These are phyloP conservation scores for Verticillium klebahnii DNA, from an alignment of 2,329 filamentous ascomycete genomes.

Conservation along the genomic window DNA sequence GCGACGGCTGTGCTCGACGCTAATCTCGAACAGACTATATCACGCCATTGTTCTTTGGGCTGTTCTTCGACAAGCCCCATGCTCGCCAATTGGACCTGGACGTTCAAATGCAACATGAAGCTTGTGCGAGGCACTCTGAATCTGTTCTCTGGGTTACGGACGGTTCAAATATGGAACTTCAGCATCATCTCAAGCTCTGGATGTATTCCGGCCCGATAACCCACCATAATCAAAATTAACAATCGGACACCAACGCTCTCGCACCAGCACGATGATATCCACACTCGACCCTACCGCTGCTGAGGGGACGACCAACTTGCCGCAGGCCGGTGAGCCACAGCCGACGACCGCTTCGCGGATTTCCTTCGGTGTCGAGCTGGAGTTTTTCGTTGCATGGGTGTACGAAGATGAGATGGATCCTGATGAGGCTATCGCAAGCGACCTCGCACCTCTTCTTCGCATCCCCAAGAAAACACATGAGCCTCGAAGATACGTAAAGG, in stretches of 20 bases:
- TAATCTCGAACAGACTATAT: neutral
- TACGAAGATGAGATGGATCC: conserved; percentile 15
- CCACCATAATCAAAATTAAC: too few relatives aligned
- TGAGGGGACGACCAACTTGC: neutral
- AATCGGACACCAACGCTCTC: too few relatives aligned
- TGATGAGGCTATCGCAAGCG: conserved; percentile 9
- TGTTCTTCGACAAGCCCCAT: too few relatives aligned
- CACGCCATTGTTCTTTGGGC: neutral
- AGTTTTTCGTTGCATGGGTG: conserved; percentile 15
- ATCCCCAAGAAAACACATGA: neutral
- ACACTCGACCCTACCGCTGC: neutral
- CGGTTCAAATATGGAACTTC: too few relatives aligned
- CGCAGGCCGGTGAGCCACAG: neutral
- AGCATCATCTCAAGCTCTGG: too few relatives aligned
- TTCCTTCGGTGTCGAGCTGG: conserved; percentile 23
- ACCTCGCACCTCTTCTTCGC: conserved; percentile 19
- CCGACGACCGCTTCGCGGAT: conserved; percentile 11
- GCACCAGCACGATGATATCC: neutral
- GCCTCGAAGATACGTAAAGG: neutral
- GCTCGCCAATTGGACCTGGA: too few relatives aligned
- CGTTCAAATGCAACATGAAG: too few relatives aligned
- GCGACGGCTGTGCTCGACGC: neutral
- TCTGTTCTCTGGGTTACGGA: too few relatives aligned
- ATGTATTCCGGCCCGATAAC: too few relatives aligned
- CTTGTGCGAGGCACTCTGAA: too few relatives aligned